These are phyloP conservation scores for Curvularia hawaiiensis DNA, from an alignment of 2,329 filamentous ascomycete species.

Conservation along the genomic window DNA sequence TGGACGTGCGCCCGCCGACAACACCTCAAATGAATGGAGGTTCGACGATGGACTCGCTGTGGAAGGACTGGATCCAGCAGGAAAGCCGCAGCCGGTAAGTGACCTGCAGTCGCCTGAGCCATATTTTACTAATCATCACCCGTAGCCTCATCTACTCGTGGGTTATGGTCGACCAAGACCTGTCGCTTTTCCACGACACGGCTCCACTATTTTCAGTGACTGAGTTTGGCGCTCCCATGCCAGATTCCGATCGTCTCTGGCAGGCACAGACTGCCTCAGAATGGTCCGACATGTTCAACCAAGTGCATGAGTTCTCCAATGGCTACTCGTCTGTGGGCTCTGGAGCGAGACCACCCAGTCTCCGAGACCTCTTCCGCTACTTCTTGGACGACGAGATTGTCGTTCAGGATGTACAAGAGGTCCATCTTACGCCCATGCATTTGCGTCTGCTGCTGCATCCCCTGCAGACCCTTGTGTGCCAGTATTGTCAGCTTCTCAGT, in stretches of 20 bases:
- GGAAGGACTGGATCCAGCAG: conserved; percentile 68
- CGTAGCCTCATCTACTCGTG: conserved; percentile 73
- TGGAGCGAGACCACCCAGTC: conserved; percentile 60
- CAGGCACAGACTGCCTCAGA: conserved; percentile 61
- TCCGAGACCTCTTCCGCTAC: conserved; percentile 69
- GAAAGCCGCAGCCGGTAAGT: conserved; percentile 67
- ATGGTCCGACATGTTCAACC: conserved; percentile 66
- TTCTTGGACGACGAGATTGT: conserved; percentile 69
- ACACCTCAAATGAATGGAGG: conserved; percentile 54
- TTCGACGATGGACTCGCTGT: conserved; percentile 56
- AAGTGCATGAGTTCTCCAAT: conserved; percentile 61
- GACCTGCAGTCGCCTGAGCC: conserved; percentile 26
- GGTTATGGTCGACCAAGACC: conserved; percentile 75
- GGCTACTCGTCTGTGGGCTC: conserved; percentile 61
- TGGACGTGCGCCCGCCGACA: conserved; percentile 59
- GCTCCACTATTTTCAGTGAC: conserved; percentile 64
- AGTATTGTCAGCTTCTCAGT: conserved; percentile 67
- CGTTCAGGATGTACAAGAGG: conserved; percentile 51
- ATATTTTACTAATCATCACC: conserved; percentile 15
- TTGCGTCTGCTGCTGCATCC: conserved; percentile 72
- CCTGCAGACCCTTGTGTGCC: conserved; percentile 67
- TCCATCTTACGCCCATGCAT: conserved; percentile 61
- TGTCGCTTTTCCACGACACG: conserved; percentile 49
- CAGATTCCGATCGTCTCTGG: conserved; percentile 68
- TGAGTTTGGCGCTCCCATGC: conserved; percentile 69